Base-by-base conservation (phyloP, 805 yeast species). In the Starmerella ratchasimensis region DNA sequence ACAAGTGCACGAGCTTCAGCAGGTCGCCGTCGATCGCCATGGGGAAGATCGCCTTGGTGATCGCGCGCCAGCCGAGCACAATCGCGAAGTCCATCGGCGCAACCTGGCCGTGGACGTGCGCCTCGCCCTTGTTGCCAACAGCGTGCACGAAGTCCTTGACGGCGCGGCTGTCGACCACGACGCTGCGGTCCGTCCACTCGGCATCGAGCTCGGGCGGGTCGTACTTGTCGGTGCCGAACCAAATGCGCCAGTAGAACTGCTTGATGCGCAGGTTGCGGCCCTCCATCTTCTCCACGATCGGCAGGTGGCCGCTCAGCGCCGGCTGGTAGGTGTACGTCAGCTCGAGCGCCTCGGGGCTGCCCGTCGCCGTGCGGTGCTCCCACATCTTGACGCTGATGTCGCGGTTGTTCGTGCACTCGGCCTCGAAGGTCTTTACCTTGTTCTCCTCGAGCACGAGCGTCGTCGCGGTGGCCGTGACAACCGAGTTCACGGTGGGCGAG, bases 81-180 rank as follows among this genome's bases (percentile, higher is more conserved):
- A 90, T 90, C 34, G 98, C 97, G 57, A 86, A 90, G 67, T 90
- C 99, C 97, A 90, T 88, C 55, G 99, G 99, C 34, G 97, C 98
- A 10, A 45, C 50, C 46, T 71, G 72, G 61, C 81, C 79, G 42
- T 78, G 71, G 50, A 86, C 94, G 53, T 84, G 90, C 44, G 93
- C 94, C 65, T 90, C 97, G 61, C 94, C 84, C 49, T 80, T 79
- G 72, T 90, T 90, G 50, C 96, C 96, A 57, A 90, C 82, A 43
- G 96, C 96, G 53, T 86, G 95, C 24, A 94, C 86, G 60, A 90
- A 83, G 61, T 86, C 94, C 44, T 84, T 71, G 58, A 90, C 80
- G 47, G 74, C 81, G 59, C 76, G 70, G 36, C 76, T 74, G 37
- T 80, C 74, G 45, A 90, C 76, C 23, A 71, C 69, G 30, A 72